Percentiles rank a stretch among this genome's conserved stretches.
Conservation (phyloP, 2,329 filamentous ascomycete species). For the Alternaria infectoria region DNA sequence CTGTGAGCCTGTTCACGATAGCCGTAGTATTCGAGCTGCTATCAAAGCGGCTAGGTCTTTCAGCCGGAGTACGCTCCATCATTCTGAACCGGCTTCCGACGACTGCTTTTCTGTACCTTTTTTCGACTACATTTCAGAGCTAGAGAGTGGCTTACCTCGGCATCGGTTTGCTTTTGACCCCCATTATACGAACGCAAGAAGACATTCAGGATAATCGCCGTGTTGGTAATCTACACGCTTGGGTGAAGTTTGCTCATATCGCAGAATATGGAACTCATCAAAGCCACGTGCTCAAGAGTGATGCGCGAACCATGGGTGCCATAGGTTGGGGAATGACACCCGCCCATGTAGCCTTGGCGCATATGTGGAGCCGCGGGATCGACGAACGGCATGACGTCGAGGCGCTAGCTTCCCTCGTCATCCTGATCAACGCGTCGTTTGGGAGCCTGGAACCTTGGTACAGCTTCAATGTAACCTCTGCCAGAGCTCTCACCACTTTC, state of each 20-base stretch:
- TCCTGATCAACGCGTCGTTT: slow-evolving; percentile 9
- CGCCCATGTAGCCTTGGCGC: slow-evolving; percentile 3
- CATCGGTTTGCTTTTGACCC: not conserved
- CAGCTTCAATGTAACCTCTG: slow-evolving; percentile 2
- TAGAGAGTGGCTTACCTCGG: not conserved
- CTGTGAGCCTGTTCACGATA: not conserved
- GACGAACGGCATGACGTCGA: slow-evolving; percentile 16
- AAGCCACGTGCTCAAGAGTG: not conserved
- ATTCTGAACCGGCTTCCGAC: not conserved
- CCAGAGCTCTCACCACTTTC: not conserved
- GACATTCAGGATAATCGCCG: not conserved
- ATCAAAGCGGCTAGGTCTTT: not conserved
- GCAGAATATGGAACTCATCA: not conserved
- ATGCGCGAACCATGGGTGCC: not conserved
- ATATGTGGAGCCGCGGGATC: slow-evolving; percentile 13
- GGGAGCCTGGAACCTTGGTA: slow-evolving; percentile 3
- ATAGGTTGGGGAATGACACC: not conserved
- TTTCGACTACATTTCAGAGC: not conserved
- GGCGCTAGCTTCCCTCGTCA: slow-evolving; percentile 10
- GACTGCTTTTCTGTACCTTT: not conserved
- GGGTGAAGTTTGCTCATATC: not conserved
- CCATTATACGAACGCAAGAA: not conserved
- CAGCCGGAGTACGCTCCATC: not conserved
- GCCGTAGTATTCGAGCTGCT: not conserved
- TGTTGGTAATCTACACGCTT: not conserved